Base-by-base conservation (phyloP, 2,329 filamentous ascomycete species). In the Coniochaeta sp. region DNA sequence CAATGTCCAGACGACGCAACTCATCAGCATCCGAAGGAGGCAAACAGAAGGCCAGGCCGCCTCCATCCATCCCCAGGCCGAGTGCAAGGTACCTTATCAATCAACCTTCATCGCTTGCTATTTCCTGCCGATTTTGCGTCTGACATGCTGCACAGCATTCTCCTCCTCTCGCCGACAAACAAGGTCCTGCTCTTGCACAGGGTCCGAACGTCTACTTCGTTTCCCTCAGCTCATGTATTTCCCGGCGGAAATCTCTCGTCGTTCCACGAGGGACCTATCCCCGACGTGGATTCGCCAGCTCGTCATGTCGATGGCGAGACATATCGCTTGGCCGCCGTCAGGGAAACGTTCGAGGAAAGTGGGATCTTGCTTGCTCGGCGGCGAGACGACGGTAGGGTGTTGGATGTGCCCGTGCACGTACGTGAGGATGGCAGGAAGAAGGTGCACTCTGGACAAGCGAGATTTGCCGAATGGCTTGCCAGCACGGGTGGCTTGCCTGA, bases 271-370 rank as follows among this genome's bases (percentile, higher is more conserved):
- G 92, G 90, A 2, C 65, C 65, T 0, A 72, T 84, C 1, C 79
- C 81, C 0, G 64, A 63, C 0, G 66, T 70, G 0, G 79, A 79
- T 17, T 78, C 84, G 30, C 73, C 77, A 0, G 76, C 74, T 10
- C 77, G 88, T 14, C 92, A 97, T 67, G 72, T 78, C 12, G 93
- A 97, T 70, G 86, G 86, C 0, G 75, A 79, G 0, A 82, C 85
- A 3, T 97, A 97, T 70, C 81, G 92, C n/a, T 74, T 90, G 38
- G 92, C 89, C 6, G 95, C 93, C 0, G 85, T 98, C 26, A 81
- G 95, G 7, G 95, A 98, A 77, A 91, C 91, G 0, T 98, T 98
- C 70, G 95, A 99, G 72, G 95, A 98, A 76, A 93, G 90, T 64
- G 95, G 95, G 0, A 91, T 97, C 59, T 75, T 98, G 28, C 80